These are phyloP conservation scores for Jasminum sambac DNA, from an alignment of 257 asterid genomes.

Conservation along the genomic window DNA sequence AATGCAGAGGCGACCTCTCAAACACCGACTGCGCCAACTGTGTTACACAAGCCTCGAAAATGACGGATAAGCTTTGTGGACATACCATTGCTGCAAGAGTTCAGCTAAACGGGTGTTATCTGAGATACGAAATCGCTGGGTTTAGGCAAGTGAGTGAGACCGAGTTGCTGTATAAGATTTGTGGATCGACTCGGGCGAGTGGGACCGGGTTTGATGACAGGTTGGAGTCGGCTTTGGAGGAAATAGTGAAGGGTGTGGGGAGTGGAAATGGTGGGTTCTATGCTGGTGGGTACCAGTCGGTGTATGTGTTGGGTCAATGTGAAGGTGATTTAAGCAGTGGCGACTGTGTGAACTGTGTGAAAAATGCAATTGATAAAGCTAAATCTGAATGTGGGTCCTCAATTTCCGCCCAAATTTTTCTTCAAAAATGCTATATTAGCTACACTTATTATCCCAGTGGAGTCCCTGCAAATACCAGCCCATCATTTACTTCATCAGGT, in stretches of 20 bases:
- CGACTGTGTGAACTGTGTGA: slow-evolving; percentile 83
- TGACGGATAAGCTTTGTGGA: slow-evolving; percentile 51
- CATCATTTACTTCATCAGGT: slow-evolving; percentile 50
- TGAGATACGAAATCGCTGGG: slow-evolving; percentile 59
- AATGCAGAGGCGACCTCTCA: slow-evolving; percentile 86
- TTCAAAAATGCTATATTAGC: slow-evolving; percentile 66
- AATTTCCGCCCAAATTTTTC: slow-evolving; percentile 67
- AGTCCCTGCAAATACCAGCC: slow-evolving; percentile 36
- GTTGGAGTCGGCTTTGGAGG: slow-evolving; percentile 58
- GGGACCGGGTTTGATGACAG: slow-evolving; percentile 64
- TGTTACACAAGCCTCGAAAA: slow-evolving; percentile 36
- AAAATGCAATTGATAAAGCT: slow-evolving; percentile 47
- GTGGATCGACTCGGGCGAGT: slow-evolving; percentile 68
- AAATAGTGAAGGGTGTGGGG: slow-evolving; percentile 53
- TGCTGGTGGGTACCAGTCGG: slow-evolving; percentile 62
- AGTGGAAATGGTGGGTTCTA: slow-evolving; percentile 55
- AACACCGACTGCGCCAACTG: slow-evolving; percentile 48
- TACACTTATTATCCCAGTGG: slow-evolving; percentile 80
- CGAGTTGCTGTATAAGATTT: slow-evolving; percentile 60
- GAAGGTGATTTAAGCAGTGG: slow-evolving; percentile 64
- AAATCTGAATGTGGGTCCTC: slow-evolving; percentile 59
- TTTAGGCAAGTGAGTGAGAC: slow-evolving; percentile 46
- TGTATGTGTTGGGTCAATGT: slow-evolving; percentile 85
- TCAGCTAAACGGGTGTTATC: slow-evolving; percentile 66
- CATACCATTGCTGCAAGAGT: slow-evolving; percentile 59